A percentile compares a stretch with the other conserved stretches of the same genome.
These are phyloP conservation scores for Fusarium clavum DNA, from an alignment of 2,329 filamentous ascomycete genomes.

Conservation along the genomic window DNA sequence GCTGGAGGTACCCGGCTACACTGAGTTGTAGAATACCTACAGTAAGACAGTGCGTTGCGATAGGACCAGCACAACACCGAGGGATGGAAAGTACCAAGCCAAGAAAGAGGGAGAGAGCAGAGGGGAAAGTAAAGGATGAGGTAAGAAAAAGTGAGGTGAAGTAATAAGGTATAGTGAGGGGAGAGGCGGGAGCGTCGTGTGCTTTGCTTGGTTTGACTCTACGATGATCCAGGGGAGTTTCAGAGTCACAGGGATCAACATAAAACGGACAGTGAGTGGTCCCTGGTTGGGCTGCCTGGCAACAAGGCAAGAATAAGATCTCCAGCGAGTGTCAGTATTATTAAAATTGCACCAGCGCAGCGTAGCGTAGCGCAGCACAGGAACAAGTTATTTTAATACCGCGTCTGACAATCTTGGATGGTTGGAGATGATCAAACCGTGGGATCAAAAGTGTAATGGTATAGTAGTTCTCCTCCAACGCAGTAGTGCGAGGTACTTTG, in stretches of 20 bases:
- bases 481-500: constrained; percentile 17
- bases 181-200: constrained; percentile 20
- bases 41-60: constrained; percentile 8
- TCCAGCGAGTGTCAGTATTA: constrained; percentile 20
- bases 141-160: constrained; percentile 22
- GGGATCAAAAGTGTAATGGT: constrained; percentile 8
- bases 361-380: neutral
- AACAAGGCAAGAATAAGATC: constrained; percentile 19
- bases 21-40: neutral
- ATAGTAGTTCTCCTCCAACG: constrained; percentile 1
- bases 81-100: constrained; percentile 1
- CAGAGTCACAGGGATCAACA: constrained; percentile 47
- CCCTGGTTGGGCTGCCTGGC: constrained; percentile 21
- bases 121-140: constrained; percentile 20
- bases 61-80: constrained; percentile 9
- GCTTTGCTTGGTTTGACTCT: constrained; percentile 10
- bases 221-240: constrained; percentile 46
- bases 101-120: constrained; percentile 19
- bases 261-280: constrained; percentile 30
- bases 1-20: neutral
- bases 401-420: constrained; percentile 11
- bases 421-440: constrained; percentile 3
- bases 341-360: neutral
- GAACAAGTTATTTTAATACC: constrained; percentile 15
- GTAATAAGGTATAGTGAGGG: constrained; percentile 3